A percentile compares a stretch with the other conserved stretches of the same genome.
These are phyloP conservation scores for Linderniella brevidens DNA, from an alignment of 257 asterid genomes.

Conservation along the genomic window DNA sequence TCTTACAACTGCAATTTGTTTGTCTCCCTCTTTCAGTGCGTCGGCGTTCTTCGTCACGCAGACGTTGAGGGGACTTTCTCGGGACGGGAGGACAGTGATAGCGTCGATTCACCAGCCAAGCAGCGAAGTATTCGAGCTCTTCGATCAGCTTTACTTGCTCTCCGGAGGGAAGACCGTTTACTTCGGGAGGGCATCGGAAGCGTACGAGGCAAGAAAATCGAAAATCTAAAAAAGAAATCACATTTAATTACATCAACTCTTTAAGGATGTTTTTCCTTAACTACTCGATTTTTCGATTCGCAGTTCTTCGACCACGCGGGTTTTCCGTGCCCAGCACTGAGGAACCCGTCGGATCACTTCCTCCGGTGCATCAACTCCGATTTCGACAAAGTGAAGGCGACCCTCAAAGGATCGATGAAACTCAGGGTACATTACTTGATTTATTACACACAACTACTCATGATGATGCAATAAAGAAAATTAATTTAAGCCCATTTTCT, in stretches of 20 bases:
- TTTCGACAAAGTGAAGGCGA: conserved; percentile 93
- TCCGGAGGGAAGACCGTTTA: conserved; percentile 86
- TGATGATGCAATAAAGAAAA: background rate
- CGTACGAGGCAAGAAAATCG: conserved; percentile 58
- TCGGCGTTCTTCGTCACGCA: conserved; percentile 96
- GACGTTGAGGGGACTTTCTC: conserved; percentile 65
- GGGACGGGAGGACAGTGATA: conserved; percentile 93
- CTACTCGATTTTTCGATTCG: background rate
- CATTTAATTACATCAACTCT: background rate
- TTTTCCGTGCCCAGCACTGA: conserved; percentile 83
- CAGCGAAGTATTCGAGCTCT: conserved; percentile 95
- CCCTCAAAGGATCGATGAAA: conserved; percentile 98
- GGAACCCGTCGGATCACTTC: conserved; percentile 94
- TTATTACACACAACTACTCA: background rate
- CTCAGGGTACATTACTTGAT: conserved; percentile 35
- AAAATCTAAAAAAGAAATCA: background rate
- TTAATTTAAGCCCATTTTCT: background rate
- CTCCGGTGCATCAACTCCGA: conserved; percentile 85
- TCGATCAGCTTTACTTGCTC: conserved; percentile 71
- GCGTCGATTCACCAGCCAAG: conserved; percentile 99
- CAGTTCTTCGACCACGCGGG: conserved; percentile 97
- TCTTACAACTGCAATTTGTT: background rate
- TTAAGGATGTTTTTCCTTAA: background rate
- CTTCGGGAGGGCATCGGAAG: conserved; percentile 81
- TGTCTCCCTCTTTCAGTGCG: conserved; percentile 35